Evolutionary conservation across 495 filamentous ascomycete species (phyloP), one percentile per base, ranked within the genome.

Genomic region (Jackrogersella minutella): DNA sequence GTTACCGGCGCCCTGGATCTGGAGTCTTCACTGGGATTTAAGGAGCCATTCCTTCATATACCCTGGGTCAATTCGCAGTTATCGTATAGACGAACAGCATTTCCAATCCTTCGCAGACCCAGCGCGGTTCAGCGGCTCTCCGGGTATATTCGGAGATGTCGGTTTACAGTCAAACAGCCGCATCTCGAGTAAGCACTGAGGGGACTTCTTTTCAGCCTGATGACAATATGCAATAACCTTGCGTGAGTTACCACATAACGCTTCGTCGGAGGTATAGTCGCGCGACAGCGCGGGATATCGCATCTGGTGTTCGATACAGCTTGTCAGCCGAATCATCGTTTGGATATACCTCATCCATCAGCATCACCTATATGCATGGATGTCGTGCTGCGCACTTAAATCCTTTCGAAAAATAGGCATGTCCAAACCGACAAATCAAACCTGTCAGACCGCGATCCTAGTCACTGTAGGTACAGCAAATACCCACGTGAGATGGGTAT

Each of bases 401-500:
- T 64, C 66, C 66, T 69, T n/a, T 69, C 54, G 17, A 55, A 33
- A 59, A 34, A 19, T 16, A 51, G 33, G 10, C 53, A 64, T 21
- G 24, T 4, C 41, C 37, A 22, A 58, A 41, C 22, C 16, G 46
- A 31, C 50, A 17, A 63, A 69, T 58, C 49, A 61, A 56, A 55
- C 49, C 33, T 44, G 46, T 44, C 60, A 55, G 19, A 31, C 31
- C 22, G 24, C 34, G 33, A 69, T 24, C 43, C 51, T 55, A 24
- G 56, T 34, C 46, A 21, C 36, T 46, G 44, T 62, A 58, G 58
- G 60, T 64, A 60, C 56, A 62, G 39, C 30, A 60, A 7, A 19
- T 28, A 36, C 58, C 65, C 65, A 68, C 61, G 66, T 64, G 66
- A 69, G 58, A 59, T 61, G 24, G 49, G 60, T 64, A 52, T 51